These are phyloP conservation scores for Entrophospora sp. DNA, from an alignment of 192 early-diverging fungal species.

Conservation along the genomic window DNA sequence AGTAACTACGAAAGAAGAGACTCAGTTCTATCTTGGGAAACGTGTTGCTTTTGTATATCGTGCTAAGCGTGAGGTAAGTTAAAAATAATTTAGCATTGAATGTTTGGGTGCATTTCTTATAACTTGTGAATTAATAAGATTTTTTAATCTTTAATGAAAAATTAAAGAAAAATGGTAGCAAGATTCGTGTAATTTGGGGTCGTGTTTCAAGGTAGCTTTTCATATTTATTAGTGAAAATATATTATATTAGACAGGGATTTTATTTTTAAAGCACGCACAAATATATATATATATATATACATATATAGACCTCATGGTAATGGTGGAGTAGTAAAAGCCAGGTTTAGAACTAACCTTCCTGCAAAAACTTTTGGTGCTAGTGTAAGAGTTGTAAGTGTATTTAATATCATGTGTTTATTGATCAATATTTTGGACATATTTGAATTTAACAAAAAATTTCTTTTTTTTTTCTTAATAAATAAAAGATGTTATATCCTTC, in stretches of 20 bases:
- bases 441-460: background rate
- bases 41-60: constrained; percentile 97
- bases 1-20: constrained; percentile 80
- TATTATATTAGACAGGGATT: background rate
- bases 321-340: constrained; percentile 91
- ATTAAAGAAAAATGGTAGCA: constrained; percentile 68
- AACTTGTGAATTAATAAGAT: background rate
- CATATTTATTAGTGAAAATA: background rate
- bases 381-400: constrained; percentile 79
- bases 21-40: constrained; percentile 97
- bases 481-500: constrained; percentile 94
- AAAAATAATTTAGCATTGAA: background rate
- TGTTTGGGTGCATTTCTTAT: background rate
- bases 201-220: constrained; percentile 68
- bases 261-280: too few species aligned
- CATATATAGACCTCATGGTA: constrained; percentile 66
- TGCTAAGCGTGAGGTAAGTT: constrained; percentile 61
- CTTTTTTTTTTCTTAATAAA: background rate
- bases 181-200: constrained; percentile 98
- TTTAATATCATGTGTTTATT: background rate
- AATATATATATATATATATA: background rate
- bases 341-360: constrained; percentile 97
- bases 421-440: background rate
- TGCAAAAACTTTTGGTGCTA: constrained; percentile 85
- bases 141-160: background rate